Evolutionary conservation across 352 stramenopile species (phyloP), one percentile per base, ranked within the genome.

Genomic region (Phytophthora tubulina): DNA sequence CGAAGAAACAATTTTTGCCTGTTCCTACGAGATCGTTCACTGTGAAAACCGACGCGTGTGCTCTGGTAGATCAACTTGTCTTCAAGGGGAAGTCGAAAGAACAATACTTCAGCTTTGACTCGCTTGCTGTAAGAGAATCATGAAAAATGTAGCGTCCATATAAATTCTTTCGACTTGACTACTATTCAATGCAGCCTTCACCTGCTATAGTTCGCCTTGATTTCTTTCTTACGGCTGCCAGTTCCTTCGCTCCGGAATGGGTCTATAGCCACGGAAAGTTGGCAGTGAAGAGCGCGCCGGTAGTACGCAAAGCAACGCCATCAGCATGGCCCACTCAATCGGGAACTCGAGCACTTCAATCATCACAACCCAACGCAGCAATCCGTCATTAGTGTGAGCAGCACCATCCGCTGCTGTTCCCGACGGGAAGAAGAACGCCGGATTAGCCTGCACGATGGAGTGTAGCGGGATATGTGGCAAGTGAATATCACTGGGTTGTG

Each of bases 1-100:
- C 85, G 30, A 95, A 94, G 45, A 95, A 94, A 55, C 82, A 88
- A 52, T 94, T 95, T 21, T 46, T 84, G 8, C 59, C 86, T 0
- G 82, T 94, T 8, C 77, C 90, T 17, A 88, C 84, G 15, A 74
- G 86, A 2, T 83, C 79, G 0, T 94, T 95, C 61, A 95, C 86
- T 1, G 76, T 92, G 31, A 89, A 82, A 46, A 95, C 86, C 1
- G 88, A 95, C 61, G 88, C 85, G 7, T 92, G 81, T 35, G 83
- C 88, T 30, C 76, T 94, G 13, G 57, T 70, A 39, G 79, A 91
- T 35, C 71, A 89, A 30, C 57, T 89, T 27, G 70, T 89, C 11
- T 84, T 89, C 42, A 88, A 80, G 51, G 85, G 84, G 30, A 89
- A 81, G 15, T 8, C 51, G 3, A n/a, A 80, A 67, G 35, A 60